These are phyloP conservation scores for Hypoxylon lienhwacheense DNA, from an alignment of 495 filamentous ascomycete species.

Conservation along the genomic window DNA sequence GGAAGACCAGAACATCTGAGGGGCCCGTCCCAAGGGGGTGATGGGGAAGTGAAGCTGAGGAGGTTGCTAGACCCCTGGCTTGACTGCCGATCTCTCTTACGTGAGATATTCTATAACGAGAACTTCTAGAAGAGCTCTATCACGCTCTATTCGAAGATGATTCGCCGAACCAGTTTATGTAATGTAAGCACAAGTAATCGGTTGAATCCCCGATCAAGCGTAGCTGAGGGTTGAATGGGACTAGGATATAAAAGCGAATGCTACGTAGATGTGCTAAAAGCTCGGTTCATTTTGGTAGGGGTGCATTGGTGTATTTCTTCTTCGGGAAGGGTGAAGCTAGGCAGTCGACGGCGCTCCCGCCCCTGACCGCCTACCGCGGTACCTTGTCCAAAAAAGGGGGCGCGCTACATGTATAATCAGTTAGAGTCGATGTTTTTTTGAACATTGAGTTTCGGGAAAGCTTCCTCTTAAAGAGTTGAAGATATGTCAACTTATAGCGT, in stretches of 20 bases:
- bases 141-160: slow-evolving; percentile 8
- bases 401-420: too few relatives aligned
- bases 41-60: slow-evolving; percentile 14
- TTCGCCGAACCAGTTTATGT: slow-evolving; percentile 5
- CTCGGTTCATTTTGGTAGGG: slow-evolving; percentile 2
- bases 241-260: slow-evolving; percentile 15
- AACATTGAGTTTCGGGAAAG: too few relatives aligned
- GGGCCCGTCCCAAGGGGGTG: slow-evolving; percentile 7
- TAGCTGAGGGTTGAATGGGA: slow-evolving; percentile 20
- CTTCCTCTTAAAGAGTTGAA: too few relatives aligned
- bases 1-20: slow-evolving; percentile 7
- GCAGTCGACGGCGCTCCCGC: slow-evolving; percentile 13
- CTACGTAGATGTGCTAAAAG: slow-evolving; percentile 14
- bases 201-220: slow-evolving; percentile 16
- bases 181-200: slow-evolving; percentile 18
- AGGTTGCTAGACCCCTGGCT: slow-evolving; percentile 2
- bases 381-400: too few relatives aligned
- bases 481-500: too few relatives aligned
- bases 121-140: slow-evolving; percentile 23
- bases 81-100: slow-evolving; percentile 16
- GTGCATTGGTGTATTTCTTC: slow-evolving; percentile 3
- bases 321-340: slow-evolving; percentile 11
- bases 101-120: slow-evolving; percentile 19
- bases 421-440: too few relatives aligned
- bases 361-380: background rate